Base-by-base conservation (phyloP, 1,284 basidiomycete species). In the Pisolithus thermaeus region DNA sequence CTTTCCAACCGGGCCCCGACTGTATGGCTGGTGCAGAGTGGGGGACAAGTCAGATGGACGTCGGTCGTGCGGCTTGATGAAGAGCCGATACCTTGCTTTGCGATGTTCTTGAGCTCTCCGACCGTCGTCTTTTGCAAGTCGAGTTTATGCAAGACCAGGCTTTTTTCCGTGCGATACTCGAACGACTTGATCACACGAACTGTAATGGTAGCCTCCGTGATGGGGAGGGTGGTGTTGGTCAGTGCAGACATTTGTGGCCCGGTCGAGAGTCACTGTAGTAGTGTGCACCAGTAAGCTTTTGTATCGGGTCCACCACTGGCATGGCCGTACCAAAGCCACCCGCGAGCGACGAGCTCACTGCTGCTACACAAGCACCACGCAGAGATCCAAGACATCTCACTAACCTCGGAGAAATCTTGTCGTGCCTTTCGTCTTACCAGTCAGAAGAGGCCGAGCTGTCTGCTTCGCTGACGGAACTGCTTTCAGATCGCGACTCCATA, bases 111-210 rank as follows among this genome's bases (percentile, higher is more conserved):
- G 53, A 99, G 76, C 56, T 80, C 70, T 2, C 80, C 82, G 7
- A 94, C 85, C 0, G 92, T 94, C 35, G 79, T 84, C 1, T 73
- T 75, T 57, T 87, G 84, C 52, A 97, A 80, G 66, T 99, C 85
- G 59, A 97, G 65, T 57, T 87, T 75, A 59, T 85, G 86, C 45
- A 98, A 76, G 35, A 99, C 86, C 56, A 97, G 79, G 61, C 83
- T 87, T 65, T 90, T 90, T 71, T 93, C 88, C 36, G 93, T 95
- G 49, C 96, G 83, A 67, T 83, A 98, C 63, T 87, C 86, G 67
- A 99, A 97, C 39, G 88, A 93, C 68, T 99, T 99, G 75, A 99
- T 92, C 58, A 98, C 80, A 32, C 96, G 84, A 41, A 98, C 68
- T n/a, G 93, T 96, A 54, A 96, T 74, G 7, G 89, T 90, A 18